phyloP scores from a whole-genome alignment of 2,329 filamentous ascomycete species.

The Colletotrichum aenigma region DNA sequence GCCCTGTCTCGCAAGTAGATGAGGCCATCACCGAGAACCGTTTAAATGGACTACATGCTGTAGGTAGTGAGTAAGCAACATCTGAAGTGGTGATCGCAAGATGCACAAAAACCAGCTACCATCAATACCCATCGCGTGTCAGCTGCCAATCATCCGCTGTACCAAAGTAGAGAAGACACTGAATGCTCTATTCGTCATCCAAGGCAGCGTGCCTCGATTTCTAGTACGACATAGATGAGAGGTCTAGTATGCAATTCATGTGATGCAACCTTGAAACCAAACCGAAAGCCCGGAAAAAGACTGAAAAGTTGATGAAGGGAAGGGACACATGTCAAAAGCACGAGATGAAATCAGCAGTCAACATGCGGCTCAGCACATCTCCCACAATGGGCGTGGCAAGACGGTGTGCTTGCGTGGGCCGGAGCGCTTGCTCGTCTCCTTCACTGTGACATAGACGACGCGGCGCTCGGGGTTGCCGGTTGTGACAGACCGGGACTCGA shows the following conservation, averaged over 20 bases:
- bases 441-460: slow-evolving; percentile 83
- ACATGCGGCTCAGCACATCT: slow-evolving; percentile 51
- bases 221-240: not conserved
- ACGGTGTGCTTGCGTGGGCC: slow-evolving; percentile 30
- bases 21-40: too few relatives aligned
- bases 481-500: slow-evolving; percentile 82
- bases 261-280: not conserved
- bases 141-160: not conserved
- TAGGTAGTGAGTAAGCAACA: too few relatives aligned
- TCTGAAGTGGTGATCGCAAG: too few relatives aligned
- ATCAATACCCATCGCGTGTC: too few relatives aligned
- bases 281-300: not conserved
- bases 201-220: not conserved
- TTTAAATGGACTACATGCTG: too few relatives aligned
- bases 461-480: slow-evolving; percentile 72
- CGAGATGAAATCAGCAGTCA: not conserved
- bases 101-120: too few relatives aligned
- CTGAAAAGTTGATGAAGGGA: rapidly evolving
- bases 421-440: slow-evolving; percentile 42
- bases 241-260: not conserved
- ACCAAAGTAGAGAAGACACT: not conserved
- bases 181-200: not conserved
- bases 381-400: slow-evolving; percentile 68
- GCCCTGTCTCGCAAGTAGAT: too few relatives aligned
- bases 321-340: not conserved